Base-by-base conservation (phyloP, 2,329 filamentous ascomycete genomes). In the Chrysoporthe austroafricana region DNA sequence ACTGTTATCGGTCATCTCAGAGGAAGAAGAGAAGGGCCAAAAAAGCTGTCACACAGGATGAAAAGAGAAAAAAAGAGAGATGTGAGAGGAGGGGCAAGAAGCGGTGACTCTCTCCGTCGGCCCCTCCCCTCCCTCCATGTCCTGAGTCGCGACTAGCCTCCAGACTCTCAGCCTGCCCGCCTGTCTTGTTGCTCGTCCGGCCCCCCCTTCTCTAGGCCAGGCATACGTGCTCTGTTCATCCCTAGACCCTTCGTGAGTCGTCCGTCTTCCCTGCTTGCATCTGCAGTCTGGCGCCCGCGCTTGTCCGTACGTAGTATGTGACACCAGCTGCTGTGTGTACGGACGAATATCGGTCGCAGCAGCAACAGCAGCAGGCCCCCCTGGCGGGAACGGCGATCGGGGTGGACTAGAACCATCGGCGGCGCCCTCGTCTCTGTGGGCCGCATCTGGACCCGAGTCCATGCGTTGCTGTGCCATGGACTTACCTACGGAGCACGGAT, bases 381-480 rank as follows among this genome's bases (percentile, higher is more conserved):
- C 50, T 54, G 8, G 26, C 26, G 26, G 26, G 48, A 54, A 54
- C 26, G 11, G 50, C 26, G 50, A 54, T 34, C 50, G 50, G 26
- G 50, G 32, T 32, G 50, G 14, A 34, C 50, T 34, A 54, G 50
- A 32, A 52, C 13, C 50, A 54, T 54, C 50, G 50, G 32, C 32
- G 21, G 21, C 32, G 50, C 50, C 26, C 50, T 16, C 32, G 50
- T 54, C 21, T 14, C 26, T 54, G 50, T 54, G 50, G 50, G 50
- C 21, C 50, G 50, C 50, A 4, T 54, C 50, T 54, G 50, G 50
- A 34, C 50, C 50, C 14, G 50, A 54, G 50, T 54, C 50, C 26
- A 54, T 16, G 21, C 50, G 21, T 34, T 54, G 32, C 50, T 7
- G 36, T 39, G 36, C 36, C 9, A 39, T 39, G 36, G 6, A 39